Conservation (phyloP, 2,329 filamentous ascomycete genomes). For the Passalora sequoiae region DNA sequence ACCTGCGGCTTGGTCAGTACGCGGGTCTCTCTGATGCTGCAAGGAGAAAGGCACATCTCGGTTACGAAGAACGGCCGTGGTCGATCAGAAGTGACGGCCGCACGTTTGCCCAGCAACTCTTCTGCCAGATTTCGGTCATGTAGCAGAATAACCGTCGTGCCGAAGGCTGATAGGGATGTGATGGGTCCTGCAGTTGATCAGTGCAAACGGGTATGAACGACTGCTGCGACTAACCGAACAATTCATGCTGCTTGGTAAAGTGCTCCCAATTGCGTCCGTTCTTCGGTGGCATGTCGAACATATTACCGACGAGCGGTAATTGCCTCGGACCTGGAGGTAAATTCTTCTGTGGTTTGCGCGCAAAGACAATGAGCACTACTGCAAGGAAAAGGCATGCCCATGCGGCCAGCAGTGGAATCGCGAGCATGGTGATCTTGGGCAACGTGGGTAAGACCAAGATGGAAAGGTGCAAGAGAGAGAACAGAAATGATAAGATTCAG, state of each 20-base stretch:
- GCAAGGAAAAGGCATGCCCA: not conserved
- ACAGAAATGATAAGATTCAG: too few species aligned
- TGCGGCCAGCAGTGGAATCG: not conserved
- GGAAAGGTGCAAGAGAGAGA: too few species aligned
- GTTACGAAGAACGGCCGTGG: constrained; percentile 27
- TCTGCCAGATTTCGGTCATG: constrained; percentile 36
- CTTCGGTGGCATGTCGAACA: constrained; percentile 19
- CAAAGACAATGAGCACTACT: not conserved
- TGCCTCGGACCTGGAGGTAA: constrained; percentile 24
- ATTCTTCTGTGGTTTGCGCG: not conserved
- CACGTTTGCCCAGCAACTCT: constrained; percentile 38
- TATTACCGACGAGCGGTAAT: constrained; percentile 24
- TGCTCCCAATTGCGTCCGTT: constrained; percentile 37
- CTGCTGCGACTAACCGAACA: constrained; percentile 6
- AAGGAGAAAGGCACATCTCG: constrained; percentile 9
- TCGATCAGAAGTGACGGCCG: constrained; percentile 36
- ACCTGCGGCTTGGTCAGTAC: constrained; percentile 3
- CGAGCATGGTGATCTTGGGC: not conserved
- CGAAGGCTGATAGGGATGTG: constrained; percentile 40
- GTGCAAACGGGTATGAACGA: not conserved
- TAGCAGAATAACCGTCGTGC: constrained; percentile 41
- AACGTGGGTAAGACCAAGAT: too few species aligned
- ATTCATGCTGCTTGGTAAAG: constrained; percentile 41
- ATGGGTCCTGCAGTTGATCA: constrained; percentile 19
- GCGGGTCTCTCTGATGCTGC: not conserved